phyloP scores from a whole-genome alignment of 2,329 filamentous ascomycete species.

The Fusarium anthophilum region DNA sequence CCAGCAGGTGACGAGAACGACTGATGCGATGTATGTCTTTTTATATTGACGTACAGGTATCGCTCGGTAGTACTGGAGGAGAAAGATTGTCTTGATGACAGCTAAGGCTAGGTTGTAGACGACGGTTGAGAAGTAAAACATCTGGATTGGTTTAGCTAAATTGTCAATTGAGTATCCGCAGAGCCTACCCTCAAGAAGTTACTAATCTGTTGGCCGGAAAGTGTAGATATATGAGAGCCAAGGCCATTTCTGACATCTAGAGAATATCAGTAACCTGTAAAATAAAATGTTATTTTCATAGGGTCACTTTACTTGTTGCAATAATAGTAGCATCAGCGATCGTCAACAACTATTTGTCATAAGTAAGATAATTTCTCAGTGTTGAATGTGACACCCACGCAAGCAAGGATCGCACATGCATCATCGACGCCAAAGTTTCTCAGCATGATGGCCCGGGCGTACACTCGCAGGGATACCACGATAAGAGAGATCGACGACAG shows the following conservation, averaged over 20 bases:
- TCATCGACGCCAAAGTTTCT: not conserved
- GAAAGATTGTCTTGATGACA: not conserved
- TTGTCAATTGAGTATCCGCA: accelerated
- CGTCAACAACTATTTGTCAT: not conserved
- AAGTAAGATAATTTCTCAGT: not conserved
- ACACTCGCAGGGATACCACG: not conserved
- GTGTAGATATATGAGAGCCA: not conserved
- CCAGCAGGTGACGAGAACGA: not conserved
- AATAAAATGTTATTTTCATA: accelerated
- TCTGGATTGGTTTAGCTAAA: accelerated
- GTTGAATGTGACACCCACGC: not conserved
- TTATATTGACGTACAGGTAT: not conserved
- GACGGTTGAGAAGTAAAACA: not conserved
- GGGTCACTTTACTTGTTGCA: not conserved
- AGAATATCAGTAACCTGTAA: accelerated
- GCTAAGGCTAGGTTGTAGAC: not conserved
- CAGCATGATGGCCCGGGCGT: not conserved
- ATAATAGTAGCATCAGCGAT: not conserved
- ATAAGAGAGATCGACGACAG: not conserved
- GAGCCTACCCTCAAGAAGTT: not conserved
- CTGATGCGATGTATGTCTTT: not conserved
- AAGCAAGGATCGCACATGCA: not conserved
- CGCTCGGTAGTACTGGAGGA: not conserved
- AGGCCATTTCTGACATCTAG: not conserved
- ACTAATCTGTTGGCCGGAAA: not conserved